Evolutionary conservation across 495 filamentous ascomycete species (phyloP), one percentile per base, ranked within the genome.

Genomic region (Astrothelium macrocarpum): DNA sequence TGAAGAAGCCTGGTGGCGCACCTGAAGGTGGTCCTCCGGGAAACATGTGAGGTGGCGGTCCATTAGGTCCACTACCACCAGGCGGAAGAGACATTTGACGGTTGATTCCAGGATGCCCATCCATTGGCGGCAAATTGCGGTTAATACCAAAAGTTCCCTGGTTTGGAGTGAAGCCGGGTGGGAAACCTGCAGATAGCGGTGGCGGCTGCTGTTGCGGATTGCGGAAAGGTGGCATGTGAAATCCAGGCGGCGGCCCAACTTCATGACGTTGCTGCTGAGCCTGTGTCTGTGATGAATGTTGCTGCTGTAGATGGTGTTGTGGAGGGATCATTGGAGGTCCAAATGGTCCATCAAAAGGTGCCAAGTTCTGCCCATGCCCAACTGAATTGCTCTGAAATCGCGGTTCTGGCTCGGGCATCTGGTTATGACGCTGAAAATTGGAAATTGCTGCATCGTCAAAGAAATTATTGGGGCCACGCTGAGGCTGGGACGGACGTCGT

Each of bases 371-470:
- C 16, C 49, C 49, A 4, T 4, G n/a, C 5, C 25, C 25, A 29
- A 25, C 25, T 7, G 49, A 23, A 29, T 56, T 56, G 2, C 49
- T 23, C 25, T 26, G n/a, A 16, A 56, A 56, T 26, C 25, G 49
- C 49, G 25, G 49, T 16, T 56, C 49, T 2, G 49, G 20, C 25
- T 56, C 49, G 5, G 49, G 49, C 4, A 56, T 29, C 25, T 56
- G 49, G 25, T 56, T 56, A 23, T 7, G 20, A 29, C 49, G 49
- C 25, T 25, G 49, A 56, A 26, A 56, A 29, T 56, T 26, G 25
- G 49, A 56, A 23, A 56, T 26, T 56, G 49, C 49, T 29, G 49
- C 20, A 56, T 56, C 49, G 16, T 56, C 49, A 29, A 56, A 56
- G 25, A 56, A 56, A 23, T 56, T 56, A 23, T 56, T 56, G 4